phyloP scores from a whole-genome alignment of 192 early-diverging fungal genomes.

The Bifiguratus adelaidae region DNA sequence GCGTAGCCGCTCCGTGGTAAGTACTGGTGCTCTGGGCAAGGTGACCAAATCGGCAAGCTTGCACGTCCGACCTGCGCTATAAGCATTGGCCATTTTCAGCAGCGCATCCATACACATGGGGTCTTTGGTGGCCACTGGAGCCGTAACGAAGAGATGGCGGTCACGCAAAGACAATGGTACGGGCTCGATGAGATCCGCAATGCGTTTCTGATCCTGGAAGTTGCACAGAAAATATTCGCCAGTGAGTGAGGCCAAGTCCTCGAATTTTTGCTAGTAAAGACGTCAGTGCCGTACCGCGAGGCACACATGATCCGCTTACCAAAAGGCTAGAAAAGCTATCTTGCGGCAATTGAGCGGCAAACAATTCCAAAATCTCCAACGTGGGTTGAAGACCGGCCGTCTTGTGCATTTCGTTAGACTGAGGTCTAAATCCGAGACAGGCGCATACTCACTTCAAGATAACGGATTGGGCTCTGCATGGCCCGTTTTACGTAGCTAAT shows the following conservation, averaged over 20 bases:
- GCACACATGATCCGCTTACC: constrained; percentile 17
- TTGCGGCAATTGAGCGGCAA: constrained; percentile 56
- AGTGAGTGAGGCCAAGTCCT: constrained; percentile 52
- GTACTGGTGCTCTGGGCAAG: constrained; percentile 20
- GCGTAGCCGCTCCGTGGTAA: constrained; percentile 17
- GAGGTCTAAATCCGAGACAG: neutral
- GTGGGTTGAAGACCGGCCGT: constrained; percentile 66
- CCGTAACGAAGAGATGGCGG: constrained; percentile 56
- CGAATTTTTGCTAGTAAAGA: constrained; percentile 44
- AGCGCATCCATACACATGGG: constrained; percentile 1
- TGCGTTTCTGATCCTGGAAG: constrained; percentile 45
- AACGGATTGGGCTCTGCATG: constrained; percentile 13
- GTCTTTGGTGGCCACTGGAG: constrained; percentile 44
- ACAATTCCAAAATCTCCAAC: constrained; percentile 65
- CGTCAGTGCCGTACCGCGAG: neutral
- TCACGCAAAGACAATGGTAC: constrained; percentile 52
- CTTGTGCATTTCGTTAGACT: constrained; percentile 4
- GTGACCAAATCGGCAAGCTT: constrained; percentile 33
- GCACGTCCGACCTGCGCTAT: constrained; percentile 24
- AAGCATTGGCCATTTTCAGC: constrained; percentile 5
- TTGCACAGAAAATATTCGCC: constrained; percentile 72
- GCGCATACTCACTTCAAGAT: constrained; percentile 10
- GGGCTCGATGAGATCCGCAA: constrained; percentile 52
- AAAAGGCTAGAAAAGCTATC: constrained; percentile 50
- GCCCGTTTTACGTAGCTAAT: constrained; percentile 15